Percentiles rank a stretch among this genome's conserved stretches.
Conservation (phyloP, 352 stramenopile species). For the Globisporangium echinulatum region DNA sequence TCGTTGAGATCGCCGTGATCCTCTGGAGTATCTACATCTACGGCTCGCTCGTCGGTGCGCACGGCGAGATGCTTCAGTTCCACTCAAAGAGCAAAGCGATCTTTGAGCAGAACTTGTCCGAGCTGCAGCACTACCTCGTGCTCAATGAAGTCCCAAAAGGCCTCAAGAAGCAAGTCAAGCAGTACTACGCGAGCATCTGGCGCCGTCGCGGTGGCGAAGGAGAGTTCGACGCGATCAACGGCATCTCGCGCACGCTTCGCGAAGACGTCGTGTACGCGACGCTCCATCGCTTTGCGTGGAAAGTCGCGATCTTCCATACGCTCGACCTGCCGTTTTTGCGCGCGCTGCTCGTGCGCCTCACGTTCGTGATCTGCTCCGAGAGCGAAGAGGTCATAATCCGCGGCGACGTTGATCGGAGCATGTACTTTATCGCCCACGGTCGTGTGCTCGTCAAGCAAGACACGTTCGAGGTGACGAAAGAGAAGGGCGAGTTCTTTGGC, state of each 20-base stretch:
- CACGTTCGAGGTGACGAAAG: slow-evolving; percentile 36
- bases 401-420: slow-evolving; percentile 67
- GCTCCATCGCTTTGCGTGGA: slow-evolving; percentile 40
- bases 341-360: slow-evolving; percentile 41
- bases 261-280: slow-evolving; percentile 59
- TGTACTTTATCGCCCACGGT: slow-evolving; percentile 73
- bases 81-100: slow-evolving; percentile 37
- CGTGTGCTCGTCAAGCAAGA: slow-evolving; percentile 54
- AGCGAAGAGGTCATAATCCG: slow-evolving; percentile 61
- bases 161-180: slow-evolving; percentile 64
- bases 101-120: slow-evolving; percentile 58
- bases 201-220: slow-evolving; percentile 38
- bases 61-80: slow-evolving; percentile 44
- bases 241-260: slow-evolving; percentile 42
- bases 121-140: slow-evolving; percentile 65
- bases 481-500: slow-evolving; percentile 73
- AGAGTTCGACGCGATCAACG: slow-evolving; percentile 40
- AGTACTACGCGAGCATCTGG: slow-evolving; percentile 67
- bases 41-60: slow-evolving; percentile 48
- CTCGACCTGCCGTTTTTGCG: slow-evolving; percentile 59
- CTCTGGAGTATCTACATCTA: slow-evolving; percentile 71
- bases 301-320: slow-evolving; percentile 38
- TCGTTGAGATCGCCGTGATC: slow-evolving; percentile 48
- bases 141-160: slow-evolving; percentile 62
- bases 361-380: slow-evolving; percentile 60